Conservation (phyloP, 169 alveolate genomes). For the Neospora caninum region DNA sequence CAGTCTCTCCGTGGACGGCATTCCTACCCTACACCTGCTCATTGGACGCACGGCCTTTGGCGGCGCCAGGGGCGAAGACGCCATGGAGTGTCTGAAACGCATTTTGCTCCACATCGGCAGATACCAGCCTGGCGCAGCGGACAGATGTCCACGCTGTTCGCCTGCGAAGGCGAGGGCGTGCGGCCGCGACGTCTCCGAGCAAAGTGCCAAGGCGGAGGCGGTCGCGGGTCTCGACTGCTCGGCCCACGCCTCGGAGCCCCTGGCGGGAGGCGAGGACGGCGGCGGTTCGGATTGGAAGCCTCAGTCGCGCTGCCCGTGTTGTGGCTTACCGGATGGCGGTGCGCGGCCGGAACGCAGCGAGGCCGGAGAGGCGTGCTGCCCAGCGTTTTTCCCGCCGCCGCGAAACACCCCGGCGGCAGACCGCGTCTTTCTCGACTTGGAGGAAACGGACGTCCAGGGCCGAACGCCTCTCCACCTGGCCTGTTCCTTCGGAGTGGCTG, state of each 20-base stretch:
- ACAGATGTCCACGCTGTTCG: neutral
- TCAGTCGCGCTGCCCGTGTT: neutral
- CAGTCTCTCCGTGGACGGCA: constrained; percentile 35
- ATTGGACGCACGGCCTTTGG: constrained; percentile 50
- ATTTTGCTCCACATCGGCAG: constrained; percentile 44
- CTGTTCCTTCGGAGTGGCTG: constrained; percentile 32
- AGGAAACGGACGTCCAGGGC: constrained; percentile 55
- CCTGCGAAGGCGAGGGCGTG: neutral
- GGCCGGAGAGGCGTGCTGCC: neutral
- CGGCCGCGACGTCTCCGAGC: neutral
- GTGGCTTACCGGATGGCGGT: neutral
- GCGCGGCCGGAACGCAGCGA: neutral
- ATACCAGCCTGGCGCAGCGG: constrained; percentile 8
- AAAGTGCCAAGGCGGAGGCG: constrained; percentile 16
- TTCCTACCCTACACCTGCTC: constrained; percentile 53
- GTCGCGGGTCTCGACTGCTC: neutral
- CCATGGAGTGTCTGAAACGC: constrained; percentile 57
- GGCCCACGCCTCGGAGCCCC: neutral
- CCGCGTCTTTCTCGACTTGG: constrained; percentile 23
- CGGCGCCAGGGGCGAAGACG: constrained; percentile 30
- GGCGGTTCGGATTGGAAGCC: neutral
- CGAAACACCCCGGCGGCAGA: neutral
- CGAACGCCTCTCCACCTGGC: constrained; percentile 60
- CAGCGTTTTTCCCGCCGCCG: neutral
- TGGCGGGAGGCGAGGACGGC: neutral